Evolutionary conservation across 257 asterid species (phyloP).

Genomic region (Lycium barbarum): DNA sequence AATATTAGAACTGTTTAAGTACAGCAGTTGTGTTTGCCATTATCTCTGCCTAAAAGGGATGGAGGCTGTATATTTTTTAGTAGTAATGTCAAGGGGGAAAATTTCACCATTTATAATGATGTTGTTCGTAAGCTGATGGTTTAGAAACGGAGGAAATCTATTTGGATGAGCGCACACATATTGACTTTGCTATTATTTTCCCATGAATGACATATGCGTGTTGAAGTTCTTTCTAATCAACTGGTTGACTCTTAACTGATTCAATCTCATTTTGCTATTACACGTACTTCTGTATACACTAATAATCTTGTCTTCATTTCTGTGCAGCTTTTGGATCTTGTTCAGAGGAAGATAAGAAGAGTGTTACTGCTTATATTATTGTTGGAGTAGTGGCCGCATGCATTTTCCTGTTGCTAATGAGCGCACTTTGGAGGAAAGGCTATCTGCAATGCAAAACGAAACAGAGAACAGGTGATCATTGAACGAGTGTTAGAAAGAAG

Average conservation of each 20-base stretch:
- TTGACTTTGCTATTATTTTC: constrained; percentile 7
- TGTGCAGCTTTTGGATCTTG: constrained; percentile 73
- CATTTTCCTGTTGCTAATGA: constrained; percentile 44
- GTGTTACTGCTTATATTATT: constrained; percentile 50
- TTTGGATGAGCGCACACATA: background rate
- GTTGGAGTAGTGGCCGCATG: constrained; percentile 53
- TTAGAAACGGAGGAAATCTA: too few species aligned
- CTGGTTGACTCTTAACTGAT: background rate
- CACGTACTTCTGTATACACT: background rate
- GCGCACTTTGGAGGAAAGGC: constrained; percentile 74
- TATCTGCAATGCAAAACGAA: constrained; percentile 48
- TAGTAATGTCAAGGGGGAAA: background rate
- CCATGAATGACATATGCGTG: constrained; percentile 7
- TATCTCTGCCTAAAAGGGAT: background rate
- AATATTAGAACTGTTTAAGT: background rate
- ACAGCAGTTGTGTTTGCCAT: background rate
- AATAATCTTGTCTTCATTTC: constrained; percentile 26
- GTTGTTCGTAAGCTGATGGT: background rate
- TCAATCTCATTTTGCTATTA: background rate
- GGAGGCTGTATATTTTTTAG: background rate
- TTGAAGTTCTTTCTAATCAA: background rate
- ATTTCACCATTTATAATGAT: background rate
- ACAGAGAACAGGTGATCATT: constrained; percentile 51
- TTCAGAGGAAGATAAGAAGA: constrained; percentile 60
- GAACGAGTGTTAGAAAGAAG: background rate